Conservation (phyloP, 805 yeast genomes). For the Lachancea sp. region DNA sequence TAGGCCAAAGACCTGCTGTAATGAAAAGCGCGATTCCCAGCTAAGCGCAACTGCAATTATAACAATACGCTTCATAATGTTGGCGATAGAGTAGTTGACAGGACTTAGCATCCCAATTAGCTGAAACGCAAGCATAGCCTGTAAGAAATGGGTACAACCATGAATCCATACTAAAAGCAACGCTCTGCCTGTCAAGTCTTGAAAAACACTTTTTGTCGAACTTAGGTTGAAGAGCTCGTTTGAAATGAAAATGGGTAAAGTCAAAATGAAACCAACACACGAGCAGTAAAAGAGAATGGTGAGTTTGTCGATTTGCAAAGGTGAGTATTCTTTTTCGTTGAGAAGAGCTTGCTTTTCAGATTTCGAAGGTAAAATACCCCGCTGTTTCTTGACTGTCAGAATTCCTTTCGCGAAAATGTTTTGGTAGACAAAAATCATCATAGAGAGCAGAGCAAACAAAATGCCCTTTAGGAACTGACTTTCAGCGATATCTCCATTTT, state of each 20-base stretch:
- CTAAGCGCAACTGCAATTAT: conserved; percentile 60
- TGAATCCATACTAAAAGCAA: conserved; percentile 45
- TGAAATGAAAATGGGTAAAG: conserved; percentile 59
- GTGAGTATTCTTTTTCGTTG: conserved; percentile 21
- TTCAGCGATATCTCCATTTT: neutral
- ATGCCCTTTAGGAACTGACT: conserved; percentile 29
- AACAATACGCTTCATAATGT: conserved; percentile 65
- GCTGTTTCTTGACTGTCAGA: conserved; percentile 41
- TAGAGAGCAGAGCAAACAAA: conserved; percentile 36
- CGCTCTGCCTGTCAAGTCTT: conserved; percentile 27
- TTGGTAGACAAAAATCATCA: conserved; percentile 64
- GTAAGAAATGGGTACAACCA: conserved; percentile 64
- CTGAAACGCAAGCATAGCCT: conserved; percentile 70
- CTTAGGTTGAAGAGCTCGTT: conserved; percentile 40
- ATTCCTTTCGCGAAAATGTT: conserved; percentile 75
- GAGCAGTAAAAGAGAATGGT: conserved; percentile 70
- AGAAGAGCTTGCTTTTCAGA: conserved; percentile 16
- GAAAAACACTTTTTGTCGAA: conserved; percentile 22
- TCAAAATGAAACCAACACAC: conserved; percentile 56
- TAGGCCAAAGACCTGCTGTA: conserved; percentile 46
- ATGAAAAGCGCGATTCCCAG: conserved; percentile 48
- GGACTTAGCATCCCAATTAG: conserved; percentile 67
- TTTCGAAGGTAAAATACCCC: conserved; percentile 21
- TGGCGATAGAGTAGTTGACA: conserved; percentile 73
- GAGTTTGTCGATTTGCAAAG: conserved; percentile 52